Conservation (phyloP, 1,284 basidiomycete genomes). For the Puccinia polysora region DNA sequence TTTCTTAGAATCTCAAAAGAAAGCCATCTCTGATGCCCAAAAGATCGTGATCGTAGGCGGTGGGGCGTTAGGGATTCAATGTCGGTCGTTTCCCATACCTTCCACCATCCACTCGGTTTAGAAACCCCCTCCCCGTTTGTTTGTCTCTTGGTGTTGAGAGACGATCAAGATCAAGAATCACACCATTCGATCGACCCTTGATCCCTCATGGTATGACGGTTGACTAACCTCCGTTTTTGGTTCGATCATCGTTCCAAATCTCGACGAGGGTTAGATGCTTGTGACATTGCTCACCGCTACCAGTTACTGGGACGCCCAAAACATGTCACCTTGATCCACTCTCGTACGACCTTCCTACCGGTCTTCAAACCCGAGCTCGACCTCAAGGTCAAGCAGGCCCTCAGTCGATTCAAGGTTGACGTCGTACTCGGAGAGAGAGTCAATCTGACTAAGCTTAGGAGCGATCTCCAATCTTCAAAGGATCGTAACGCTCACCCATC, state of each 20-base stretch:
- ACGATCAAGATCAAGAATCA: too few species aligned
- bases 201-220: too few species aligned
- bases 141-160: too few species aligned
- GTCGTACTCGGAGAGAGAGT: constrained; percentile 26
- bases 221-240: too few species aligned
- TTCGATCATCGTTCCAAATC: background rate
- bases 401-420: background rate
- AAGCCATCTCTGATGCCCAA: background rate
- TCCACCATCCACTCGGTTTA: too few species aligned
- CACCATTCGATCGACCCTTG: too few species aligned
- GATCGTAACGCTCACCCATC: too few species aligned
- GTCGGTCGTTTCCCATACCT: too few species aligned
- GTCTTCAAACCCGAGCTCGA: constrained; percentile 25
- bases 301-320: constrained; percentile 10
- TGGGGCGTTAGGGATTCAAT: constrained; percentile 37
- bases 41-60: constrained; percentile 39
- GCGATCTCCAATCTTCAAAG: background rate
- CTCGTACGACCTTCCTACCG: constrained; percentile 14
- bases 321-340: constrained; percentile 32
- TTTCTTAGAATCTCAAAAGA: constrained; percentile 25
- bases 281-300: constrained; percentile 32
- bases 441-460: constrained; percentile 20
- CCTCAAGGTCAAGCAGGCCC: constrained; percentile 13
- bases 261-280: constrained; percentile 6
- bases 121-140: too few species aligned